Conservation (phyloP, 208 protist species). For the Crithidia acanthocephali region DNA sequence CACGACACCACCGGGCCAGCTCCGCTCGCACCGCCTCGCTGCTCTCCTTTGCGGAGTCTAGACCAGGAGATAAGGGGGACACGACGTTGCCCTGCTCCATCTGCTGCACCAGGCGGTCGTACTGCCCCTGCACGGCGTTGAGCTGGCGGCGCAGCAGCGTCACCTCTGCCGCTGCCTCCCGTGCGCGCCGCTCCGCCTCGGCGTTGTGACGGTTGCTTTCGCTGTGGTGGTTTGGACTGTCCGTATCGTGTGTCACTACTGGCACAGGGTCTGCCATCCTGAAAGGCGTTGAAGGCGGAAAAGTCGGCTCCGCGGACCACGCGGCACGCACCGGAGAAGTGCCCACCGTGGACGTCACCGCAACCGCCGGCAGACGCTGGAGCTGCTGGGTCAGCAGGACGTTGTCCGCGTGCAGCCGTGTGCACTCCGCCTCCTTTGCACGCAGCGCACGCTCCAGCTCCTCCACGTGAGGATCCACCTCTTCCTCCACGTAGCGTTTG, state of each 20-base stretch:
- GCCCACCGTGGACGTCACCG: background rate
- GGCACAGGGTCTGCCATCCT: background rate
- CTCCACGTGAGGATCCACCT: constrained; percentile 14
- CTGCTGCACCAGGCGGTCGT: background rate
- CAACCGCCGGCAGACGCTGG: background rate
- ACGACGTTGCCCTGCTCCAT: background rate
- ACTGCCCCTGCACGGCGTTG: background rate
- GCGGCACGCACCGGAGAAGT: background rate
- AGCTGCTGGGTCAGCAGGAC: constrained; percentile 10
- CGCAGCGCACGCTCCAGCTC: background rate
- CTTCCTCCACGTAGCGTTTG: constrained; percentile 33
- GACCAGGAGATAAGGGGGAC: background rate
- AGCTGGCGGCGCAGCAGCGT: constrained; percentile 12
- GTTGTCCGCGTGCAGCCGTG: constrained; percentile 18
- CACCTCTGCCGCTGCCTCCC: constrained; percentile 10
- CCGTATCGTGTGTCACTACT: background rate
- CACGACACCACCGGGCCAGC: constrained; percentile 3
- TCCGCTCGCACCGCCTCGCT: background rate
- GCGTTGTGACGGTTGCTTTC: too few relatives aligned
- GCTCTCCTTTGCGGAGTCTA: background rate
- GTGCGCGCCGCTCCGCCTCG: background rate
- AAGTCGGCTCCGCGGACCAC: background rate
- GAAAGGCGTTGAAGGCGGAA: background rate
- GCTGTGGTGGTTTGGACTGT: background rate
- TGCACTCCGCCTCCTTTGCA: background rate